Evolutionary conservation across 306 rosid genomes (phyloP).

Genomic region (Mimosa bimucronata): DNA sequence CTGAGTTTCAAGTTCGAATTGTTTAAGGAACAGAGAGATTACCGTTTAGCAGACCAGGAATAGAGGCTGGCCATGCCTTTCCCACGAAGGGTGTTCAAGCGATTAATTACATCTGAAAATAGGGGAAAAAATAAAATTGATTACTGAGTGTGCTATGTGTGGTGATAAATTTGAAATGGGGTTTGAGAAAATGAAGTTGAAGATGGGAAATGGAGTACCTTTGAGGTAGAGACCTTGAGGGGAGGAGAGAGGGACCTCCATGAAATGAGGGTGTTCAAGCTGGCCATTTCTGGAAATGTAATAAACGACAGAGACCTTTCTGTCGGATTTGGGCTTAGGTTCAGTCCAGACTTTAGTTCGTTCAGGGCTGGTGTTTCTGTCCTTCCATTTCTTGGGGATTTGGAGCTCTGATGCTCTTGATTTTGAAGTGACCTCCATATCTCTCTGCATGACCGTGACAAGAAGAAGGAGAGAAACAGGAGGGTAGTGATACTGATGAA

Average conservation of each 20-base stretch:
- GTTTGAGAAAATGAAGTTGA: not conserved
- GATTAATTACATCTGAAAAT: slow-evolving; percentile 69
- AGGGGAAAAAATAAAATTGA: not conserved
- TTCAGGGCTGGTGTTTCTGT: slow-evolving; percentile 72
- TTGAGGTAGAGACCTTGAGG: slow-evolving; percentile 86
- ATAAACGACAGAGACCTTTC: slow-evolving; percentile 83
- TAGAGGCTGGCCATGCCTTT: slow-evolving; percentile 77
- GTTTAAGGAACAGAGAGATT: not conserved
- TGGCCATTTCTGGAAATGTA: slow-evolving; percentile 86
- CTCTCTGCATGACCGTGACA: slow-evolving; percentile 13
- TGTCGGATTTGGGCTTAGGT: slow-evolving; percentile 54
- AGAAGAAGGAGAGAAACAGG: too few relatives aligned
- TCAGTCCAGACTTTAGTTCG: slow-evolving; percentile 81
- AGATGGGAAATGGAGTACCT: too few relatives aligned
- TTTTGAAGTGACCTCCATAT: slow-evolving; percentile 66
- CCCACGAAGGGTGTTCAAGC: slow-evolving; percentile 82
- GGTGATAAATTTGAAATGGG: not conserved
- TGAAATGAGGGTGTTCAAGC: slow-evolving; percentile 96
- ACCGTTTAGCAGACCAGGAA: slow-evolving; percentile 98
- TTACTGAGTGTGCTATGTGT: not conserved
- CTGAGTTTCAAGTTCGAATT: not conserved
- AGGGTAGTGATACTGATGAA: too few relatives aligned
- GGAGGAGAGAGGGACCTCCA: slow-evolving; percentile 90
- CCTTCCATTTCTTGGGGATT: slow-evolving; percentile 66
- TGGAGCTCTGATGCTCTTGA: slow-evolving; percentile 58